These are phyloP conservation scores for Datisca glomerata DNA, from an alignment of 306 rosid genomes.

Conservation along the genomic window DNA sequence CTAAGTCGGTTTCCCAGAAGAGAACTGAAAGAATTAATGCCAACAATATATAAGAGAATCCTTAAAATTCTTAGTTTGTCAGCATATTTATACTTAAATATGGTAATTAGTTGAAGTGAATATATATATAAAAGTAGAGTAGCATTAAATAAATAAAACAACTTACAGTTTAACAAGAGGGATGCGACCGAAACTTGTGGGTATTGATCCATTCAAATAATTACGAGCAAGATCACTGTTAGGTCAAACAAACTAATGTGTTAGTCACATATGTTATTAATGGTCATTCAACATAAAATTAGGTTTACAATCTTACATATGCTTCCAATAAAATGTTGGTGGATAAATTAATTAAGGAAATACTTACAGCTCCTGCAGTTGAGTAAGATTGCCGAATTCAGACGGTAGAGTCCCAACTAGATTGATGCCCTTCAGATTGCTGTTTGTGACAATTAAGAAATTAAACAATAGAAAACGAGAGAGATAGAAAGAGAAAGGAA, in stretches of 20 bases:
- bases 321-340: too few species aligned
- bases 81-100: too few species aligned
- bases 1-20: slow-evolving; percentile 31
- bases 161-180: background rate
- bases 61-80: too few species aligned
- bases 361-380: slow-evolving; percentile 43
- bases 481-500: too few species aligned
- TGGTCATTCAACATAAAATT: too few species aligned
- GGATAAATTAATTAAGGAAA: too few species aligned
- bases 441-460: slow-evolving; percentile 7
- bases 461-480: too few species aligned
- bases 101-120: too few species aligned
- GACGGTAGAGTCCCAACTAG: slow-evolving; percentile 37
- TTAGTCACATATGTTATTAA: too few species aligned
- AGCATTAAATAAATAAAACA: background rate
- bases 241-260: too few species aligned
- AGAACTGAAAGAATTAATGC: slow-evolving; percentile 19
- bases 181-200: background rate
- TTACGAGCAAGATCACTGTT: background rate
- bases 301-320: too few species aligned
- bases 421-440: slow-evolving; percentile 39
- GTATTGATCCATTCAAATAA: background rate
- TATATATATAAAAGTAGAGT: background rate
- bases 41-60: background rate
- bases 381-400: slow-evolving; percentile 55